phyloP scores from a whole-genome alignment of 2,329 filamentous ascomycete genomes.

The Diaporthe vaccinii region DNA sequence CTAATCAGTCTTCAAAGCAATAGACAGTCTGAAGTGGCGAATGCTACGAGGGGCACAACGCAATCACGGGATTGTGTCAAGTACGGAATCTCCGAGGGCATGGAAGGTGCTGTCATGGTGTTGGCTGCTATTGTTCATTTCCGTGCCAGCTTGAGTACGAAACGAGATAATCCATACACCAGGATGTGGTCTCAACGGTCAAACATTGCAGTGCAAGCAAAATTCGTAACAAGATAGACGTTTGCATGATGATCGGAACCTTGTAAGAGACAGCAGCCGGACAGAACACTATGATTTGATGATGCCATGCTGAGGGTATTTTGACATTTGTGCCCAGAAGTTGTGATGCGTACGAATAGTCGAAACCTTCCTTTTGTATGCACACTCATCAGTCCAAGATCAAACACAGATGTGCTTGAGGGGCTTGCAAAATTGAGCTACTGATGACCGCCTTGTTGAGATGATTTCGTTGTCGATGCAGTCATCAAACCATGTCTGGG shows the following conservation, averaged over 20 bases:
- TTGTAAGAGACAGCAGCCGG: no score
- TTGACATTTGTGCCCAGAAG: no score
- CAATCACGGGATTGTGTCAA: background rate
- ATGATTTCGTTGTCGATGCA: background rate
- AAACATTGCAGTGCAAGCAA: background rate
- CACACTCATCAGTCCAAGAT: no score
- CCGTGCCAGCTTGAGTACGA: background rate
- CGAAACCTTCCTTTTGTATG: no score
- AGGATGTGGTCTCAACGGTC: background rate
- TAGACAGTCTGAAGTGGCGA: background rate
- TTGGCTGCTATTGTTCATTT: background rate
- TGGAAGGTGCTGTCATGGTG: no score
- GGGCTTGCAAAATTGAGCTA: no score
- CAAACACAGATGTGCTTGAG: no score
- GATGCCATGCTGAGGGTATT: no score
- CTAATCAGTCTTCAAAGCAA: background rate
- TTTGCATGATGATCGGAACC: background rate
- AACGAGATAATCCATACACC: background rate
- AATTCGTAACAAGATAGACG: background rate
- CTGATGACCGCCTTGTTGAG: background rate
- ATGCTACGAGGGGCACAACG: background rate
- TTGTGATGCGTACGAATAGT: no score
- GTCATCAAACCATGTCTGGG: background rate
- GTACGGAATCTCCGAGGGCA: background rate
- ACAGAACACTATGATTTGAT: no score